phyloP scores from a whole-genome alignment of 225 moss, liverwort and hornwort genomes.

The Pseudoscleropodium purum region DNA sequence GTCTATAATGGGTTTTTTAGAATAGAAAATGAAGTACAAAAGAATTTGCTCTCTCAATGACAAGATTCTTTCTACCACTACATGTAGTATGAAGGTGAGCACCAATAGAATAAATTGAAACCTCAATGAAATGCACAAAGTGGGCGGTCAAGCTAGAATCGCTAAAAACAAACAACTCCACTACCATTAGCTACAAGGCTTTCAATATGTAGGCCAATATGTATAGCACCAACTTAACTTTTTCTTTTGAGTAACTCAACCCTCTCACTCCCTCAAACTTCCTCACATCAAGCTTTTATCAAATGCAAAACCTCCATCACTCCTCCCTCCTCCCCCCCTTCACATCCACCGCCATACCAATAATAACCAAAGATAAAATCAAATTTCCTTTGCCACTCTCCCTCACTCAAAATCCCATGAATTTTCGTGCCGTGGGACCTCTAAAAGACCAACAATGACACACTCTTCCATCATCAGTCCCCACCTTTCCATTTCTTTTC shows the following conservation, averaged over 20 bases:
- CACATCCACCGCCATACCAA: not conserved
- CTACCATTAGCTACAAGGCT: no score
- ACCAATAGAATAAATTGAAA: no score
- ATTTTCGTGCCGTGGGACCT: not conserved
- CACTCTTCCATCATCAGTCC: no score
- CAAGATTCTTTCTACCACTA: no score
- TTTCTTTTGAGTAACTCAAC: not conserved
- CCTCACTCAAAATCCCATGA: not conserved
- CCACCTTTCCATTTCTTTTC: not conserved
- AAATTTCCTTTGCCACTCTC: not conserved
- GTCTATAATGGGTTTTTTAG: no score
- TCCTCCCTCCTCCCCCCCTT: not conserved
- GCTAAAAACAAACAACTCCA: no score
- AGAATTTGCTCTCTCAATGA: no score
- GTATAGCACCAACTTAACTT: not conserved
- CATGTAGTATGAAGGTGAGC: no score
- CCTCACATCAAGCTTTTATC: not conserved
- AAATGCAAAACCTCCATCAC: no score
- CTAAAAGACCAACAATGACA: not conserved
- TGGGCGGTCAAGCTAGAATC: no score
- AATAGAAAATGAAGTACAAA: no score
- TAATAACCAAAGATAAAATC: not conserved
- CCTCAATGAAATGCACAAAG: not conserved
- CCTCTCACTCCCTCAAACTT: not conserved
- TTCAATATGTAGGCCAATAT: no score